phyloP scores from a whole-genome alignment of 257 asterid genomes.

The Capsicum chinense region DNA sequence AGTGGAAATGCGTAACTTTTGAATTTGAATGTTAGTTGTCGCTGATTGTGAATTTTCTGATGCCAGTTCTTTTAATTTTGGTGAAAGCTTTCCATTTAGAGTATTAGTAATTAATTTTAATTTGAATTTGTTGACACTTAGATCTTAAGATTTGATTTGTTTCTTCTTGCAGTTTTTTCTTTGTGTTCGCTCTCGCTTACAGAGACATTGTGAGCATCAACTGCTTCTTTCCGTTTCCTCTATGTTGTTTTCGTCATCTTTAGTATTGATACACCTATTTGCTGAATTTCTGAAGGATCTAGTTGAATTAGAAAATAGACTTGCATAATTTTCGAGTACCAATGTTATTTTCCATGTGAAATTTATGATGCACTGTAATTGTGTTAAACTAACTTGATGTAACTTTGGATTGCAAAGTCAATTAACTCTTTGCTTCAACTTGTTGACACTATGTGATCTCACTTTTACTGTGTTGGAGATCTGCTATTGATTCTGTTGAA shows the following conservation, averaged over 20 bases:
- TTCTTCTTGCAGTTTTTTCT: not conserved
- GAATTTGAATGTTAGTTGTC: constrained; percentile 4
- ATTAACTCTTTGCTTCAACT: constrained; percentile 8
- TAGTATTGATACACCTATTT: constrained; percentile 3
- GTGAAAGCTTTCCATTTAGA: not conserved
- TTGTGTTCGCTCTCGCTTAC: not conserved
- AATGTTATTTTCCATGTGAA: not conserved
- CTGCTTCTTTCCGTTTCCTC: not conserved
- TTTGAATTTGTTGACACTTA: constrained; percentile 11
- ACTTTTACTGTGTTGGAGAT: not conserved
- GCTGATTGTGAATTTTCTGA: not conserved
- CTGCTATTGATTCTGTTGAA: constrained; percentile 5
- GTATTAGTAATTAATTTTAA: not conserved
- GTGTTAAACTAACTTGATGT: not conserved
- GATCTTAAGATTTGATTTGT: not conserved
- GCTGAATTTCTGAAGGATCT: constrained; percentile 25
- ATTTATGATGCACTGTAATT: not conserved
- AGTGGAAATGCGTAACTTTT: not conserved
- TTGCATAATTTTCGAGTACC: not conserved
- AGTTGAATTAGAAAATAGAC: not conserved
- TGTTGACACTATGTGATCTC: not conserved
- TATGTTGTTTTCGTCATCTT: not conserved
- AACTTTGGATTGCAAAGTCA: not conserved
- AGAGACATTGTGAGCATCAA: not conserved
- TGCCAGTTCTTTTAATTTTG: not conserved